Conservation (phyloP, 306 rosid genomes). For the Vigna radiata region DNA sequence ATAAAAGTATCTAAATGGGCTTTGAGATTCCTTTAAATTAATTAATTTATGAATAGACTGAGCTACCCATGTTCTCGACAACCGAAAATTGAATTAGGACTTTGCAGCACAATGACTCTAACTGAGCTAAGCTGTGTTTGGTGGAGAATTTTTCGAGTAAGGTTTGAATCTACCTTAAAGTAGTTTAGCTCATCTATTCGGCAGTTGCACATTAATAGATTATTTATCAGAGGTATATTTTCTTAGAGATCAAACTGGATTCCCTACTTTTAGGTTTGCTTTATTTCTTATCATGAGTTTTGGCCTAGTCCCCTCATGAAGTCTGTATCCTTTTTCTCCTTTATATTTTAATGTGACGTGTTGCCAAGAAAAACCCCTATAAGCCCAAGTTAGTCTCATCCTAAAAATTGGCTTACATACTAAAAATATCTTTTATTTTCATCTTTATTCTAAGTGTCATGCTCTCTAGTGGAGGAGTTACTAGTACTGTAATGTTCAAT, state of each 20-base stretch:
- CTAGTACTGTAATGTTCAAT: constrained; percentile 6
- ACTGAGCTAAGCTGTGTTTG: neutral
- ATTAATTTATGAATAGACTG: constrained; percentile 11
- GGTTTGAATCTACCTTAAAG: neutral
- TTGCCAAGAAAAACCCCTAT: neutral
- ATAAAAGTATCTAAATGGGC: constrained; percentile 3
- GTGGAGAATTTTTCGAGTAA: constrained; percentile 4
- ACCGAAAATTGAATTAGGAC: too few species aligned
- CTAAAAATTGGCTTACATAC: constrained; percentile 7
- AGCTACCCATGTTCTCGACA: too few species aligned
- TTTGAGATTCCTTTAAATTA: constrained; percentile 21
- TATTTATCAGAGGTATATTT: neutral
- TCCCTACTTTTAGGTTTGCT: too few species aligned
- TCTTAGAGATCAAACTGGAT: too few species aligned
- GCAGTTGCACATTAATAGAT: neutral
- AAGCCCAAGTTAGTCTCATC: neutral
- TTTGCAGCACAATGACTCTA: neutral
- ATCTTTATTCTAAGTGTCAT: constrained; percentile 6
- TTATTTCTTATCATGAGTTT: too few species aligned
- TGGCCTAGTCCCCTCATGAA: too few species aligned
- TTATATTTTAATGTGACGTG: too few species aligned
- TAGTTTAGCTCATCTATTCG: constrained; percentile 15
- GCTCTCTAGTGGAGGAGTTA: constrained; percentile 20
- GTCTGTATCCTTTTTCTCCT: too few species aligned
- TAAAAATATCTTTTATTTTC: constrained; percentile 10